phyloP scores from a whole-genome alignment of 192 early-diverging fungal species.

The Rhizoclosmatium globosum region DNA sequence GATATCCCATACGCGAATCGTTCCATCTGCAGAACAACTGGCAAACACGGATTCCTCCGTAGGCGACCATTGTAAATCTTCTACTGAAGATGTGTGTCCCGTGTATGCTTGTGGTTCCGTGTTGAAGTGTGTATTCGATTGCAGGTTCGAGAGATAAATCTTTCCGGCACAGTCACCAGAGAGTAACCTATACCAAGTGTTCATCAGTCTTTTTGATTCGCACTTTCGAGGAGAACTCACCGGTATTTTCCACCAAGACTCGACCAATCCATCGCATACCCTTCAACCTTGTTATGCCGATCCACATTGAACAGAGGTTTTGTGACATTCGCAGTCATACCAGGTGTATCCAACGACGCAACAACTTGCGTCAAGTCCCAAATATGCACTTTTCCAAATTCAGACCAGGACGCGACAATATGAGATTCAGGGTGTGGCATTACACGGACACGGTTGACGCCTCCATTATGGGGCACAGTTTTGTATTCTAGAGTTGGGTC shows the following conservation, averaged over 20 bases:
- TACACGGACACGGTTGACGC: slow-evolving; percentile 89
- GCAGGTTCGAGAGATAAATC: slow-evolving; percentile 83
- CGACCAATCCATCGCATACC: slow-evolving; percentile 98
- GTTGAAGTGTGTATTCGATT: slow-evolving; percentile 68
- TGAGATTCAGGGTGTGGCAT: slow-evolving; percentile 80
- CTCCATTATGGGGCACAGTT: slow-evolving; percentile 86
- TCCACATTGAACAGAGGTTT: slow-evolving; percentile 84
- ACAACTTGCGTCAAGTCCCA: slow-evolving; percentile 85
- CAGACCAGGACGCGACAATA: slow-evolving; percentile 91
- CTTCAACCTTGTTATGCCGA: slow-evolving; percentile 85
- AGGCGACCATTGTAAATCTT: slow-evolving; percentile 98
- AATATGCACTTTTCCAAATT: slow-evolving; percentile 94
- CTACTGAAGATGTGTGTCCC: slow-evolving; percentile 87
- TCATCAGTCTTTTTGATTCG: not conserved
- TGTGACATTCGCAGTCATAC: slow-evolving; percentile 65
- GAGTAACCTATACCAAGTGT: slow-evolving; percentile 62
- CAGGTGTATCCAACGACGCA: slow-evolving; percentile 82
- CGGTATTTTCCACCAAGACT: slow-evolving; percentile 20
- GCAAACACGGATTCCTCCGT: slow-evolving; percentile 91
- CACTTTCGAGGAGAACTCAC: slow-evolving; percentile 4
- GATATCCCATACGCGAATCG: slow-evolving; percentile 95
- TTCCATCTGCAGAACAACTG: slow-evolving; percentile 88
- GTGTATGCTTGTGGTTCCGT: slow-evolving; percentile 79
- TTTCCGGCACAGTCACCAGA: slow-evolving; percentile 84
- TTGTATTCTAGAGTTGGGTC: slow-evolving; percentile 91